Evolutionary conservation across 768 basidiomycete genomes (phyloP).

Genomic region (Russula sp.): DNA sequence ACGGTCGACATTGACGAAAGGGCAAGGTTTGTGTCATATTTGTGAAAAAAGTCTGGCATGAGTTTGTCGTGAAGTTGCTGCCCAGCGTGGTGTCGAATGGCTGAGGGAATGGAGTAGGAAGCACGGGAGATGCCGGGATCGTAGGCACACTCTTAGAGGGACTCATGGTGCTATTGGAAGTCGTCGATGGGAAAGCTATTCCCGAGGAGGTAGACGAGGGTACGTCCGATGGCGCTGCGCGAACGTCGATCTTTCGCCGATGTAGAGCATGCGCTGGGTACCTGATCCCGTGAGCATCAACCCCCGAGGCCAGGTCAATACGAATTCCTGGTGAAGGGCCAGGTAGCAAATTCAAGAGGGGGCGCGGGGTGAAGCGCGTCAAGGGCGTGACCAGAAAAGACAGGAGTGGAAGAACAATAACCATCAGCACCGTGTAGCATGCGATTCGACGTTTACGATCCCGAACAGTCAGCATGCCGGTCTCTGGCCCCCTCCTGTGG

Average conservation of each 20-base stretch:
- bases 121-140: slow-evolving; percentile 40
- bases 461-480: not conserved
- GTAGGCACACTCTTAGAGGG: slow-evolving; percentile 31
- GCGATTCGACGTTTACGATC: slow-evolving; percentile 37
- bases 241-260: slow-evolving; percentile 5
- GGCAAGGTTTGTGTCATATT: slow-evolving; percentile 59
- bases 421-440: slow-evolving; percentile 42
- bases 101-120: slow-evolving; percentile 76
- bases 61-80: slow-evolving; percentile 55
- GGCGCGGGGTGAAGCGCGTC: slow-evolving; percentile 45
- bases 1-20: slow-evolving; percentile 70
- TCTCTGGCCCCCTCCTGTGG: not conserved
- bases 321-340: slow-evolving; percentile 23
- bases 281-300: slow-evolving; percentile 4
- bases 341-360: slow-evolving; percentile 38
- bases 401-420: slow-evolving; percentile 48
- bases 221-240: not conserved
- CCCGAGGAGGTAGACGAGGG: not conserved
- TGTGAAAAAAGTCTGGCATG: slow-evolving; percentile 63
- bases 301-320: not conserved
- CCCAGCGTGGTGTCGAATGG: slow-evolving; percentile 58
- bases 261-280: not conserved
- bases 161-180: slow-evolving; percentile 24
- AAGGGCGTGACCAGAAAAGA: slow-evolving; percentile 49
- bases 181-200: slow-evolving; percentile 19